These are phyloP conservation scores for Citrus trifoliata DNA, from an alignment of 345 rosid species.

Conservation along the genomic window DNA sequence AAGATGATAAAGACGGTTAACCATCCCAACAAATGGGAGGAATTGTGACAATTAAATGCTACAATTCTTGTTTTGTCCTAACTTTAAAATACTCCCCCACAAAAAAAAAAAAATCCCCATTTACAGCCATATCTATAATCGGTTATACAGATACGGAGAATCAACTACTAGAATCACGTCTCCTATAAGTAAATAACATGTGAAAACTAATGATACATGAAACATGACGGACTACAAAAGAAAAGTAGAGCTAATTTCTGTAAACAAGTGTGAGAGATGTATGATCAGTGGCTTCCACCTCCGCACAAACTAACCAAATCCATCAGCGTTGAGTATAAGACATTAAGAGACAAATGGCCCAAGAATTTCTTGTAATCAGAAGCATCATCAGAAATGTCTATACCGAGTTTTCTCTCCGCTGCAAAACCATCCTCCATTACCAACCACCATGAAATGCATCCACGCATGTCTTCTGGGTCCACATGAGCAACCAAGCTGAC, in stretches of 20 bases:
- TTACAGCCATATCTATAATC: not conserved
- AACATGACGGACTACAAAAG: not conserved
- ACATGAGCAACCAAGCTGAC: slow-evolving; percentile 86
- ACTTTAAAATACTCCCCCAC: too few species aligned
- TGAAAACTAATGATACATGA: not conserved
- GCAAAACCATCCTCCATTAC: slow-evolving; percentile 75
- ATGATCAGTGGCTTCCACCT: slow-evolving; percentile 30
- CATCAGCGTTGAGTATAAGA: slow-evolving; percentile 65
- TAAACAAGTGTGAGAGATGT: not conserved
- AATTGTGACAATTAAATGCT: not conserved
- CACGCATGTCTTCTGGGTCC: slow-evolving; percentile 60
- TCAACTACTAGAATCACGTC: not conserved
- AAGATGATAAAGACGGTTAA: not conserved
- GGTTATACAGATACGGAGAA: not conserved
- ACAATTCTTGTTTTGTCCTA: not conserved
- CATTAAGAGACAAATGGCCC: slow-evolving; percentile 75
- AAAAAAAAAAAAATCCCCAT: not conserved
- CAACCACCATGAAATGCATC: slow-evolving; percentile 93
- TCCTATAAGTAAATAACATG: not conserved
- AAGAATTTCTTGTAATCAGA: slow-evolving; percentile 63
- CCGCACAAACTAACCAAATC: slow-evolving; percentile 75
- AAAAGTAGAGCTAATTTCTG: not conserved
- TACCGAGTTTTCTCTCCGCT: slow-evolving; percentile 47
- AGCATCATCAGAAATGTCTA: slow-evolving; percentile 35
- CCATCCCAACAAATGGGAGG: not conserved